Evolutionary conservation across 2,329 filamentous ascomycete genomes (phyloP).

Genomic region (Cytospora chrysosperma): DNA sequence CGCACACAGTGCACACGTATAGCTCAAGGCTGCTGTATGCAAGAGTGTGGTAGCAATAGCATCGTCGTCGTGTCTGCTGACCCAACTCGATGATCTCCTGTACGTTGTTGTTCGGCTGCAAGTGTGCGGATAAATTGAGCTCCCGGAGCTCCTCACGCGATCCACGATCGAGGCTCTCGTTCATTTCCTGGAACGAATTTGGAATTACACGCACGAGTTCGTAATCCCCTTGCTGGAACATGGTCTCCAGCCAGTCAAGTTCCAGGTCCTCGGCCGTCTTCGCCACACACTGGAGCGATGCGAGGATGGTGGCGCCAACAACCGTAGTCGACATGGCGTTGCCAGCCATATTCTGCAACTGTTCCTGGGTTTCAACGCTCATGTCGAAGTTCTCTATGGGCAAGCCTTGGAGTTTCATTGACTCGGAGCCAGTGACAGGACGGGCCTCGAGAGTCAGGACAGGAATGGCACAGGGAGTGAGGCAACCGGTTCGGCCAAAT

Average conservation of each 20-base stretch:
- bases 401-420: constrained; percentile 66
- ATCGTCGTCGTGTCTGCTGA: constrained; percentile 33
- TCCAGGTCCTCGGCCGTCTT: background rate
- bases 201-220: background rate
- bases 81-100: constrained; percentile 22
- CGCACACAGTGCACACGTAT: constrained; percentile 35
- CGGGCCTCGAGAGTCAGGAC: constrained; percentile 61
- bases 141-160: background rate
- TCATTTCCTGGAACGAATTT: background rate
- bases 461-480: constrained; percentile 64
- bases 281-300: constrained; percentile 43
- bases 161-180: background rate
- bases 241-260: background rate
- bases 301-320: constrained; percentile 61
- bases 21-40: constrained; percentile 23
- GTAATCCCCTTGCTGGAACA: background rate
- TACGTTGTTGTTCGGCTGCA: constrained; percentile 18
- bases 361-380: constrained; percentile 58
- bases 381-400: constrained; percentile 62
- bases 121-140: constrained; percentile 16
- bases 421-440: constrained; percentile 61
- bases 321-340: constrained; percentile 80
- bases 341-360: constrained; percentile 70
- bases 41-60: constrained; percentile 36
- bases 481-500: constrained; percentile 63